Conservation (phyloP, 768 basidiomycete genomes). For the Chalciporus sphaerocephalus region DNA sequence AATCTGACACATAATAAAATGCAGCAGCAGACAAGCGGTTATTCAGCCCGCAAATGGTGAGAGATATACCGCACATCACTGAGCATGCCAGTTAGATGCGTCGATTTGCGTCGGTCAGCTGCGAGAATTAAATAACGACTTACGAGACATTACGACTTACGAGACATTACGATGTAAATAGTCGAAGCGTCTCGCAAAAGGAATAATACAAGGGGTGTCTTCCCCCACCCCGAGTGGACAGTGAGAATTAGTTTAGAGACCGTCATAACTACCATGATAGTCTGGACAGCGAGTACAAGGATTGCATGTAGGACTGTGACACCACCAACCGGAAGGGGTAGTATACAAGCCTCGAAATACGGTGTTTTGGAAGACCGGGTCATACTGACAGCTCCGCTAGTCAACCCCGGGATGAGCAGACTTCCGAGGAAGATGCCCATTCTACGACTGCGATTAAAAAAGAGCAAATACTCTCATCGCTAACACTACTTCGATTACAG, state of each 20-base stretch:
- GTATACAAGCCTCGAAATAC: slow-evolving; percentile 18
- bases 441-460: slow-evolving; percentile 32
- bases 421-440: slow-evolving; percentile 17
- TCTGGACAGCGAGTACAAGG: slow-evolving; percentile 31
- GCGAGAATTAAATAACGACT: not conserved
- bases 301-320: not conserved
- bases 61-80: not conserved
- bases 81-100: not conserved
- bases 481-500: slow-evolving; percentile 21
- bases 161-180: slow-evolving; percentile 40
- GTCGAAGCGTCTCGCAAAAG: slow-evolving; percentile 46
- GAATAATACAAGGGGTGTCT: slow-evolving; percentile 36
- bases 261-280: slow-evolving; percentile 36
- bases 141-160: slow-evolving; percentile 33
- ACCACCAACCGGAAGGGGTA: slow-evolving; percentile 12
- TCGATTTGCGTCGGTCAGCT: not conserved
- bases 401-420: slow-evolving; percentile 12
- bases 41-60: not conserved
- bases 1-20: not conserved
- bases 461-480: slow-evolving; percentile 16
- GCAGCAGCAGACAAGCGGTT: not conserved
- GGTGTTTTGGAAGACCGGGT: slow-evolving; percentile 9
- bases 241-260: slow-evolving; percentile 33
- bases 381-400: slow-evolving; percentile 15
- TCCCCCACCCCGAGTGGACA: slow-evolving; percentile 37